Percentiles rank a stretch among this genome's conserved stretches.
Conservation (phyloP, 2,329 filamentous ascomycete species). For the Gliomastix tumulicola region DNA sequence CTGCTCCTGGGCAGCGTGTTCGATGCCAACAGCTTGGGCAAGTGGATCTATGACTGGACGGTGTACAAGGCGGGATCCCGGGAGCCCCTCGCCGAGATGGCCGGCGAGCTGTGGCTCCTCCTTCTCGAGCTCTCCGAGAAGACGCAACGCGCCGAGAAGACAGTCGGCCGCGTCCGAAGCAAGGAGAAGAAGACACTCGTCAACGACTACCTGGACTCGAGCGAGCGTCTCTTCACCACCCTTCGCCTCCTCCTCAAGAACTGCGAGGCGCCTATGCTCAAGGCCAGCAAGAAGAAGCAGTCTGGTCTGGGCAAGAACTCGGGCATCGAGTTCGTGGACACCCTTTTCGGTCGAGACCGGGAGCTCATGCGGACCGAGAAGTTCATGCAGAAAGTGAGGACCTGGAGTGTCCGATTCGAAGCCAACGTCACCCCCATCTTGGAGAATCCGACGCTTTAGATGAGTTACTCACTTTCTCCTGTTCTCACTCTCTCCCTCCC, state of each 20-base stretch:
- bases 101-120: constrained; percentile 90
- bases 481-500: neutral
- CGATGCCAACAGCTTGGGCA: constrained; percentile 93
- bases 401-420: constrained; percentile 92
- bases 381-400: constrained; percentile 80
- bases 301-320: constrained; percentile 75
- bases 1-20: constrained; percentile 93
- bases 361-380: constrained; percentile 86
- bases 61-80: constrained; percentile 79
- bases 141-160: constrained; percentile 83
- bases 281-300: constrained; percentile 70
- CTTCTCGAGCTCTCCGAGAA: constrained; percentile 92
- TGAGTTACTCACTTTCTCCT: neutral
- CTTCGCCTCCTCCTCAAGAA: constrained; percentile 82
- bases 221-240: constrained; percentile 74
- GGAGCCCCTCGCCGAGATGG: constrained; percentile 81
- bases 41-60: constrained; percentile 99
- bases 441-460: constrained; percentile 47
- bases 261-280: constrained; percentile 94
- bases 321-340: constrained; percentile 91
- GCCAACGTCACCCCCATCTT: constrained; percentile 93
- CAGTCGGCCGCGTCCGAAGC: constrained; percentile 61
- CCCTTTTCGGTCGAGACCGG: constrained; percentile 86
- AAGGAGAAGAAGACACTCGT: constrained; percentile 40
- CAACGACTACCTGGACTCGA: constrained; percentile 8